Evolutionary conservation across 1,139 yeast species (phyloP).

Genomic region (Lodderomyces theae): DNA sequence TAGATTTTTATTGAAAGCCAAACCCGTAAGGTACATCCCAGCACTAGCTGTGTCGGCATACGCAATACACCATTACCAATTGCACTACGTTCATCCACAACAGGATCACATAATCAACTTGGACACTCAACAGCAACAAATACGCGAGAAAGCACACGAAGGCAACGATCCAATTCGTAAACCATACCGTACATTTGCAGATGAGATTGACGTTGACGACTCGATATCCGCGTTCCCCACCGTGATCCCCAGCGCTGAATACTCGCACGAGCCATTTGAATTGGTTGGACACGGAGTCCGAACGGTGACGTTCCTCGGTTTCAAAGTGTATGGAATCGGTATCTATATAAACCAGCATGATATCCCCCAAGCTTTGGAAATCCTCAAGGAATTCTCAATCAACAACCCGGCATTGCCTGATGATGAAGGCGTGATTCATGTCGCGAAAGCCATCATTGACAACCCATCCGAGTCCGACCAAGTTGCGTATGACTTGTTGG

Average conservation of each 20-base stretch:
- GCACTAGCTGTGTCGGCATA: constrained; percentile 10
- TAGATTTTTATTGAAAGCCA: constrained; percentile 6
- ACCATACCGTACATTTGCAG: constrained; percentile 3
- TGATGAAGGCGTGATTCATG: not conserved
- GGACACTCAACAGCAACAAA: constrained; percentile 5
- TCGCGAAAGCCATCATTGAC: constrained; percentile 13
- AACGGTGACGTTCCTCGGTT: constrained; percentile 74
- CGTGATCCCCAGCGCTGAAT: constrained; percentile 19
- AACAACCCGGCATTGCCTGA: not conserved
- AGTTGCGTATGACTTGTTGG: constrained; percentile 54
- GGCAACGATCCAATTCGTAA: not conserved
- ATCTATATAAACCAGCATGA: constrained; percentile 69
- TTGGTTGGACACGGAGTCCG: constrained; percentile 80
- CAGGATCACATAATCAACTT: constrained; percentile 4
- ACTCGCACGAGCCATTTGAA: constrained; percentile 32
- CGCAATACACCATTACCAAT: constrained; percentile 3
- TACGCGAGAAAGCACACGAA: not conserved
- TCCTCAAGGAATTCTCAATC: constrained; percentile 27
- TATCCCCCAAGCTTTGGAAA: constrained; percentile 39
- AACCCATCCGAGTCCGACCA: constrained; percentile 40
- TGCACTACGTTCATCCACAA: not conserved
- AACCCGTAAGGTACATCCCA: constrained; percentile 6
- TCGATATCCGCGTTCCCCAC: constrained; percentile 54
- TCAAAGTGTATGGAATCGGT: constrained; percentile 86
- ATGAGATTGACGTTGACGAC: constrained; percentile 42